Evolutionary conservation across 2,329 filamentous ascomycete genomes (phyloP).

Genomic region (Colletotrichum tabaci): DNA sequence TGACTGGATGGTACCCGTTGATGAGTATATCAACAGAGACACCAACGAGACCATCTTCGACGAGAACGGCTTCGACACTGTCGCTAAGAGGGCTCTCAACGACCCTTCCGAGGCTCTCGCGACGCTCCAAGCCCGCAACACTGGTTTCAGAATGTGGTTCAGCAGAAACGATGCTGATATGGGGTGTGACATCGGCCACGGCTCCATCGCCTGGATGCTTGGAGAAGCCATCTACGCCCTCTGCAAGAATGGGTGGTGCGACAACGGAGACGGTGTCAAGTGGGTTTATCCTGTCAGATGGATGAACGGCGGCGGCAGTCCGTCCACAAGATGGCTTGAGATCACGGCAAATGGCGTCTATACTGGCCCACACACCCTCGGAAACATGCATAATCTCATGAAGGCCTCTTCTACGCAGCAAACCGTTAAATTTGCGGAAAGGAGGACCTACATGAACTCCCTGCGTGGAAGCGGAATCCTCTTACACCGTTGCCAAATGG

Average conservation of each 20-base stretch:
- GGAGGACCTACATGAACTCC: constrained; percentile 4
- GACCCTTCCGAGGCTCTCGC: neutral
- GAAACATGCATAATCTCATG: constrained; percentile 17
- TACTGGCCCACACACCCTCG: constrained; percentile 14
- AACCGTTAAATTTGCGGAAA: too few relatives aligned
- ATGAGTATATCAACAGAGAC: constrained; percentile 8
- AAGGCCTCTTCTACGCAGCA: constrained; percentile 1
- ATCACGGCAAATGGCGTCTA: constrained; percentile 13
- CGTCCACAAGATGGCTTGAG: neutral
- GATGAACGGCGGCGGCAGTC: neutral
- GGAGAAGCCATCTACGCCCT: constrained; percentile 5
- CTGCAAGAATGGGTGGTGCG: neutral
- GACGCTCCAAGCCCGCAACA: too few relatives aligned
- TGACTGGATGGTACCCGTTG: constrained; percentile 9
- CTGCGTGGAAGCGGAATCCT: neutral
- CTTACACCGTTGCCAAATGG: constrained; percentile 2
- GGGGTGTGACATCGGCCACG: too few relatives aligned
- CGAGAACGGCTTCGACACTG: constrained; percentile 1
- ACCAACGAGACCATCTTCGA: constrained; percentile 21
- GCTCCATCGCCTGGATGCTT: constrained; percentile 1
- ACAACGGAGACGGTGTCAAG: constrained; percentile 4
- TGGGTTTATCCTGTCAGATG: neutral
- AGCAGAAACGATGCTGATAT: too few relatives aligned
- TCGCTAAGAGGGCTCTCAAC: neutral
- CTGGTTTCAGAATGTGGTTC: too few relatives aligned